Base-by-base conservation (phyloP, 768 basidiomycete species). In the Pleurotus giganteus region DNA sequence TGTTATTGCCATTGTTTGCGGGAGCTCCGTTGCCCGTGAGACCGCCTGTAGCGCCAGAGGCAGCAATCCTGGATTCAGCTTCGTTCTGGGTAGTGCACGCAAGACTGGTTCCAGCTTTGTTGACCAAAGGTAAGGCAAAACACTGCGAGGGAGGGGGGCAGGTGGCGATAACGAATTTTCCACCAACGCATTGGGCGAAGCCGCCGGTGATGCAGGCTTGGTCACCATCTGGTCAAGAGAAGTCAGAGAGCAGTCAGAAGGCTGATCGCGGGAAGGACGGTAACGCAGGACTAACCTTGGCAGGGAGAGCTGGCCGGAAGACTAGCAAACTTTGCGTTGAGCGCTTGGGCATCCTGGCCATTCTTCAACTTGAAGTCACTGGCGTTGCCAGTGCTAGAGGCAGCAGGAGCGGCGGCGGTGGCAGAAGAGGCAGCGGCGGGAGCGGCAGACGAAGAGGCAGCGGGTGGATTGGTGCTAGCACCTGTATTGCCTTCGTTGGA, bases 171-270 rank as follows among this genome's bases (percentile, higher is more conserved):
- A 64, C 71, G 50, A 80, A 83, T 54, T 72, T 67, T n/a, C 78
- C 79, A n/a, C 60, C 63, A 24, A 74, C 75, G 56, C 82, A 84
- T 59, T 82, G 80, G 19, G 81, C 82, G 55, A 83, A 82, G 4
- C 62, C 66, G 2, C 66, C 66, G 12, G 64, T 60, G 26, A 82
- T 66, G 61, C 82, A 83, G 17, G 78, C 80, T 15, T 71, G 65
- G 29, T 79, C 71, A 43, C 77, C 76, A 9, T 63, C 69, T 54
- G 62, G 70, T 66, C 36, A 55, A 61, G 54, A 71, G 76, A 53
- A 65, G 66, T 31, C 61, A 47, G 53, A 61, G 29, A 37, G 42
- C 31, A 44, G 21, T 23, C 17, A 27, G 46, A 32, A 49, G 5
- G 26, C 50, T n/a, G 19, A 47, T 32, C 52, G 47, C 39, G 21